Base-by-base conservation (phyloP, 805 yeast genomes). In the Metschnikowia anglica region DNA sequence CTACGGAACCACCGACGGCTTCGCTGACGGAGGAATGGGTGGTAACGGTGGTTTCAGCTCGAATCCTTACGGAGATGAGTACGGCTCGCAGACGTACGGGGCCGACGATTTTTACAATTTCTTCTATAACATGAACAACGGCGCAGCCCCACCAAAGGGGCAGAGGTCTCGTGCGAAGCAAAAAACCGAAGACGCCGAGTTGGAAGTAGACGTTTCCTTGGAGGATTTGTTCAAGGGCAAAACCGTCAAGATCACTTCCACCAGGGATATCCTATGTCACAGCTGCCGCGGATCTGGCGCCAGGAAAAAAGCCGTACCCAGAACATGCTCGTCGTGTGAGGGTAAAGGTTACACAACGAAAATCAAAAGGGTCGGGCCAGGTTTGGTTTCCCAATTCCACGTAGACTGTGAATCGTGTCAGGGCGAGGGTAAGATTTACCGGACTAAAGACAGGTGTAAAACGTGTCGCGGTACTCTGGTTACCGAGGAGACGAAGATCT, bases 161-260 rank as follows among this genome's bases (percentile, higher is more conserved):
- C n/a, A n/a, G n/a, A n/a, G n/a, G n/a, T 9, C 21, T 11, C 17
- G 27, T 7, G 5, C 37, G 35, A 40, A 47, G 18, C 61, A 61
- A 4, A 65, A 73, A 43, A 84, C 95, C 0, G 81, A 72, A 4
- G 88, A 87, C 59, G 93, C 89, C 0, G 63, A 67, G n/a, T 60
- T 88, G 36, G 76, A 79, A 19, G 74, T 88, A 10, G 77, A 75
- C 4, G 77, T 90, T 10, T 70, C 85, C 0, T 63, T 88, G 48
- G 86, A 81, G 43, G 96, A 88, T 45, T 63, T 87, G 32, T 89
- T 79, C 70, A 80, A 79, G 50, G 97, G 98, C 3, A 87, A 87
- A 60, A 78, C 82, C 7, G 74, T 89, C 48, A 86, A 86, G 58
- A 77, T 86, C 55, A 75, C 85, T 3, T 75, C 85, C 2, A 78